Conservation (phyloP, 306 rosid genomes). For the Malus orientalis region DNA sequence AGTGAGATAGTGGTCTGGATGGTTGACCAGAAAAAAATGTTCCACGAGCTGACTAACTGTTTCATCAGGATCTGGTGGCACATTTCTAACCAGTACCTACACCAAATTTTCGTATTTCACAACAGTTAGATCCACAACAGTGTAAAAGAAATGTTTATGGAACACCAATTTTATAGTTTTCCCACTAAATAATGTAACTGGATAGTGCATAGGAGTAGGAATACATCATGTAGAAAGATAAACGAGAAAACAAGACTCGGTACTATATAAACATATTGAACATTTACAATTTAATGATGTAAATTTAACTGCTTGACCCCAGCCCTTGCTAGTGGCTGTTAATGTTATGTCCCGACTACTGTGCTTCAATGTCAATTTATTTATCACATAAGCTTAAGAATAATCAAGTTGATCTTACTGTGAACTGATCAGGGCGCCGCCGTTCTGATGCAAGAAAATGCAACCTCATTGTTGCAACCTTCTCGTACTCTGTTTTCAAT, state of each 20-base stretch:
- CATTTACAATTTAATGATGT: neutral
- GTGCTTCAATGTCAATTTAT: neutral
- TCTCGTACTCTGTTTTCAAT: conserved; percentile 74
- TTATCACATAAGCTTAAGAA: neutral
- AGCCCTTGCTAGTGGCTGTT: neutral
- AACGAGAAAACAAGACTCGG: neutral
- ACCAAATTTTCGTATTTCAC: conserved; percentile 4
- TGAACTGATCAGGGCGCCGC: conserved; percentile 88
- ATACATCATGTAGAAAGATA: neutral
- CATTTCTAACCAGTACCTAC: conserved; percentile 91
- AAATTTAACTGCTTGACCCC: neutral
- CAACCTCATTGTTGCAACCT: conserved; percentile 75
- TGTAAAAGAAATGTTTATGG: neutral
- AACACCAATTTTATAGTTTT: neutral
- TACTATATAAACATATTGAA: neutral
- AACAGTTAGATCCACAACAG: neutral
- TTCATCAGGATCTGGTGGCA: conserved; percentile 94
- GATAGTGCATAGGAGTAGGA: neutral
- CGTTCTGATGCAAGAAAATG: conserved; percentile 78
- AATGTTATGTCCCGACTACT: neutral
- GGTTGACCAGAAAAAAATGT: conserved; percentile 95
- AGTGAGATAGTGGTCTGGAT: conserved; percentile 82
- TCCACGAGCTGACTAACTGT: conserved; percentile 86
- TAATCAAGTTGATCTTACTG: conserved; percentile 44
- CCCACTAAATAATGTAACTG: neutral